phyloP scores from a whole-genome alignment of 2,329 filamentous ascomycete genomes.

The Lanzia echinophila region DNA sequence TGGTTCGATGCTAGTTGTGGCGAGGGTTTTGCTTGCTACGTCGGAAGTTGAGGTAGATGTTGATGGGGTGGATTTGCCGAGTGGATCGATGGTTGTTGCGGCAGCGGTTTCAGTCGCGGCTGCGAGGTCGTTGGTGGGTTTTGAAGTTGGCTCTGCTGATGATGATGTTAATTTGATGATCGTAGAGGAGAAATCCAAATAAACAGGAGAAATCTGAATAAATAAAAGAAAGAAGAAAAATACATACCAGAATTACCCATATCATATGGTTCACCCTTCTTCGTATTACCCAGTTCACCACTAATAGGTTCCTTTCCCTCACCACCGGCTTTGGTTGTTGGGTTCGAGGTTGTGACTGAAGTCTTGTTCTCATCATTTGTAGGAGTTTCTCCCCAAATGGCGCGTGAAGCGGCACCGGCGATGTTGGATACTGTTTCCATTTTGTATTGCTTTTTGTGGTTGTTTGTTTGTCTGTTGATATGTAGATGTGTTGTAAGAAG shows the following conservation, averaged over 20 bases:
- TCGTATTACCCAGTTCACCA: conserved; percentile 61
- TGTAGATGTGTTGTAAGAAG: background rate
- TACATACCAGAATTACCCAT: conserved; percentile 55
- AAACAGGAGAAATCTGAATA: background rate
- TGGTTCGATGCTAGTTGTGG: background rate
- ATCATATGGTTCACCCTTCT: conserved; percentile 67
- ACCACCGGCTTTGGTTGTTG: background rate
- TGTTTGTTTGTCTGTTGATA: background rate
- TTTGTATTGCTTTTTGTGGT: conserved; percentile 5
- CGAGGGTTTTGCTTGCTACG: too few species aligned
- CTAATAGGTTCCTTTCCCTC: conserved; percentile 60
- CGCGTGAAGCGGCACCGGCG: conserved; percentile 37
- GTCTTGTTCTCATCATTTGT: conserved; percentile 9
- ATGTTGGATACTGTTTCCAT: conserved; percentile 62
- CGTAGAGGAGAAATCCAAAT: background rate
- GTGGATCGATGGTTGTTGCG: background rate
- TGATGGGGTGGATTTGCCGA: too few species aligned
- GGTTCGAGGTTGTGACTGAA: too few species aligned
- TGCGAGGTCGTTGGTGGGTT: background rate
- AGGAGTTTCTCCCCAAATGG: conserved; percentile 35
- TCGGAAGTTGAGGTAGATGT: too few species aligned
- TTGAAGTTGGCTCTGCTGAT: background rate
- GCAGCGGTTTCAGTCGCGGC: background rate
- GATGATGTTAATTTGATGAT: background rate
- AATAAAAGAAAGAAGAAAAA: background rate